Percentiles rank a stretch among this genome's conserved stretches.
Evolutionary conservation across 371 early-diverging fungal genomes (phyloP).

Genomic region (Circinella minor): DNA sequence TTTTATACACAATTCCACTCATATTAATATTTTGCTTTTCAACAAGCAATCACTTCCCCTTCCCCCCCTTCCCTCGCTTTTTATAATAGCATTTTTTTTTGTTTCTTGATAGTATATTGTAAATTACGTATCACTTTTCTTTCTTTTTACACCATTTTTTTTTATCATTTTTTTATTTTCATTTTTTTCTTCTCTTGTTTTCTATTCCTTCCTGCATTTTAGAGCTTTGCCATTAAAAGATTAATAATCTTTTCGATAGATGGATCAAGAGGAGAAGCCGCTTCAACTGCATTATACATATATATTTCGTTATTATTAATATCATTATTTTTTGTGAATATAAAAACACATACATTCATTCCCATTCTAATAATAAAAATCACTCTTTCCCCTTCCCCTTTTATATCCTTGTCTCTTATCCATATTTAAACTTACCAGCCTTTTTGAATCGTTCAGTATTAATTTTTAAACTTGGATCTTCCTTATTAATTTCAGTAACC

Average conservation of each 20-base stretch:
- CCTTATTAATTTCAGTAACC: slow-evolving; percentile 55
- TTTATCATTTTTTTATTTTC: slow-evolving; percentile 1
- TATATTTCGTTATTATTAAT: neutral
- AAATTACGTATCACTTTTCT: neutral
- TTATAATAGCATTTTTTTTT: neutral
- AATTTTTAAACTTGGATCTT: slow-evolving; percentile 53
- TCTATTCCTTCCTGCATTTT: neutral
- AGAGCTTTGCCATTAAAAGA: slow-evolving; percentile 19
- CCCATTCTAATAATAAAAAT: no score
- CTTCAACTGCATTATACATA: slow-evolving; percentile 14
- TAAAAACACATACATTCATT: neutral
- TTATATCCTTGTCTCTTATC: neutral
- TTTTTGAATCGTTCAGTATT: slow-evolving; percentile 61
- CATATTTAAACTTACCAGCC: slow-evolving; percentile 33
- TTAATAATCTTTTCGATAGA: slow-evolving; percentile 20
- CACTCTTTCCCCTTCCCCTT: no score
- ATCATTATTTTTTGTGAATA: slow-evolving; percentile 1
- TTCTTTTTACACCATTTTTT: neutral
- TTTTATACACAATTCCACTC: slow-evolving; percentile 5
- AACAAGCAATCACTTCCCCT: neutral
- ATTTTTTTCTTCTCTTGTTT: neutral
- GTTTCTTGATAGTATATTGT: neutral
- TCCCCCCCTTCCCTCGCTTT: neutral
- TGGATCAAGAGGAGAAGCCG: slow-evolving; percentile 20
- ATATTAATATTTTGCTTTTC: slow-evolving; percentile 2